Evolutionary conservation across 2,329 filamentous ascomycete species (phyloP), one percentile per base, ranked within the genome.

Genomic region (Paecilomyces variotii): DNA sequence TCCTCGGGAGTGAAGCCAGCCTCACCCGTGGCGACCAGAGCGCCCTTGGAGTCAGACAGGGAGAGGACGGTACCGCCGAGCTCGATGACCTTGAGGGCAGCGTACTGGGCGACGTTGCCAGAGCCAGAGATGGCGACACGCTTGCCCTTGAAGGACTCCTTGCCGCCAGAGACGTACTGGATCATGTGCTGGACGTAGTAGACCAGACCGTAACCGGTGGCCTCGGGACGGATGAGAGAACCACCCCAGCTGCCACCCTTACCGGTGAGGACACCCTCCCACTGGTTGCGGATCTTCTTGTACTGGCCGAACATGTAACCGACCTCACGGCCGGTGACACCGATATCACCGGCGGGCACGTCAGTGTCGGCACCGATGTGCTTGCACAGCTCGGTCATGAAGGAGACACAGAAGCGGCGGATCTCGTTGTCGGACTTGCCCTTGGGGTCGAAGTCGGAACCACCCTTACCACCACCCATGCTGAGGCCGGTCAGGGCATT

Each of bases 181-280:
- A 97, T 92, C 92, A 97, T 97, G 83, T 96, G 90, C 69, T 89
- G 84, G 73, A 96, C 90, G 76, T 96, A 96, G 85, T 97, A 97
- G 76, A 97, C 87, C 61, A 97, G 86, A 78, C 94, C 94, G 79
- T 90, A 97, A 61, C 94, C 94, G 59, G 94, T 99, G 68, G 94
- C 94, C 84, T 99, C 92, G 63, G 94, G 93, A 64, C 94, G 86
- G 81, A 97, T 97, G 79, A 97, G 80, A 73, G 85, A 89, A 71
- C 94, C 94, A 76, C 94, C 94, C 91, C 93, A 97, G 78, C 79
- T 84, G 68, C 88, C 85, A 65, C 93, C 93, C 87, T 99, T 99
- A 68, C 94, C 93, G 59, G 94, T 99, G 68, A 99, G 83, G 64
- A 97, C 89, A 76, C 94, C 94, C 80, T 96, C 92, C 88, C 92